phyloP scores from a whole-genome alignment of 768 basidiomycete species.

The Mycena venus region DNA sequence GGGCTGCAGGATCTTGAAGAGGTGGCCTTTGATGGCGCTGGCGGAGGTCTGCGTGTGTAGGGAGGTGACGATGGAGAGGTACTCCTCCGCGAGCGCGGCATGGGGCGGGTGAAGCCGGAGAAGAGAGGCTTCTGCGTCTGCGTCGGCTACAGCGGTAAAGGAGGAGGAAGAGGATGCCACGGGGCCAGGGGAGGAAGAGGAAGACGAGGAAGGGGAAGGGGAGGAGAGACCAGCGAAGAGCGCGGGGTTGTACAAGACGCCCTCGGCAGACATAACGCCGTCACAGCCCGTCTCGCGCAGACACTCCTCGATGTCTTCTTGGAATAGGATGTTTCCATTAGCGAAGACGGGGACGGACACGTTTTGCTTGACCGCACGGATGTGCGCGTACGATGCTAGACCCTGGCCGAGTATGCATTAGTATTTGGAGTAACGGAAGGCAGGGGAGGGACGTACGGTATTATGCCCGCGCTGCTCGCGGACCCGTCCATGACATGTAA shows the following conservation, averaged over 20 bases:
- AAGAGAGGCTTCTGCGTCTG: slow-evolving; percentile 48
- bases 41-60: slow-evolving; percentile 78
- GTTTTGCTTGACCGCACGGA: slow-evolving; percentile 90
- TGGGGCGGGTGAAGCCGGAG: slow-evolving; percentile 67
- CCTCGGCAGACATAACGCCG: slow-evolving; percentile 96
- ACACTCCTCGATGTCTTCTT: slow-evolving; percentile 85
- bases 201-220: background rate
- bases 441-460: slow-evolving; percentile 57
- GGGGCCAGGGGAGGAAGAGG: slow-evolving; percentile 8
- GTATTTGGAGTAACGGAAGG: background rate
- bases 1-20: slow-evolving; percentile 93
- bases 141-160: slow-evolving; percentile 13
- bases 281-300: slow-evolving; percentile 89
- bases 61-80: slow-evolving; percentile 81
- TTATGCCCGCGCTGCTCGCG: slow-evolving; percentile 93
- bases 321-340: slow-evolving; percentile 94
- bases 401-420: slow-evolving; percentile 63
- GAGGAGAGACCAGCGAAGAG: slow-evolving; percentile 64
- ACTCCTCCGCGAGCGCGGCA: slow-evolving; percentile 84
- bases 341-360: slow-evolving; percentile 96
- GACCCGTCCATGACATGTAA: slow-evolving; percentile 93
- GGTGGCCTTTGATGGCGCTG: slow-evolving; percentile 90
- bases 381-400: slow-evolving; percentile 90
- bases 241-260: slow-evolving; percentile 92
- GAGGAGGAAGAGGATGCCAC: background rate